Evolutionary conservation across 23 red algal genomes (phyloP), one percentile per base, ranked within the genome.

Genomic region (Gracilaria vermiculophylla): DNA sequence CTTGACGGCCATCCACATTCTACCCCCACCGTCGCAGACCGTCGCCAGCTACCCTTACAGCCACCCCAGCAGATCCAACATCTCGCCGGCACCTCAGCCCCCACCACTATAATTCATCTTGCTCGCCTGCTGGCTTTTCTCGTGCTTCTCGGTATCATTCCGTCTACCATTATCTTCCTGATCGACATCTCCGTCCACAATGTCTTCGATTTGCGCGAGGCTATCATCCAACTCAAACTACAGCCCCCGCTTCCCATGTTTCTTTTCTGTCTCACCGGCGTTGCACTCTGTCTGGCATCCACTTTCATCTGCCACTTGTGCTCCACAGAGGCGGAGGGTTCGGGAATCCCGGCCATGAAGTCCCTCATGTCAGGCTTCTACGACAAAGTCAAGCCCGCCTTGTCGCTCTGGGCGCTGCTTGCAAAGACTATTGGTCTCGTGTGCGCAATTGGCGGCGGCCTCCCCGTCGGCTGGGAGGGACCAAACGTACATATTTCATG

Each of bases 401-500:
- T 99, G 11, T 91, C 86, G 32, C 47, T 99, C 13, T 94, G 97
- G 75, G 90, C 92, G 23, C 85, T 99, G 17, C 78, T 94, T 53
- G 97, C 97, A 17, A 99, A 99, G 40, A 60, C 82, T 5, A 73
- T 99, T 34, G 97, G 97, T 32, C 97, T 99, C 56, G 82, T 99
- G 29, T 94, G 87, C 28, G 97, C 97, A 14, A 99, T 99, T 31
- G 93, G 93, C 51, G 97, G 97, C 37, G 97, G 97, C 14, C 92
- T 99, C 21, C 97, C 97, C 16, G 93, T 99, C 24, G 97, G 97
- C 28, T 99, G 97, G 97, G 97, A 99, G 69, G 97, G 97, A 15
- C 97, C 97, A 25, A 99, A 99, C 53, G 97, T 99, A 13, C 97
- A 99, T 71, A 99, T 99, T 60, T 50, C 89, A 15, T 99, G 97